These are phyloP conservation scores for Aristolochia fimbriata DNA, from an alignment of 164 flowering plant species.

Conservation along the genomic window DNA sequence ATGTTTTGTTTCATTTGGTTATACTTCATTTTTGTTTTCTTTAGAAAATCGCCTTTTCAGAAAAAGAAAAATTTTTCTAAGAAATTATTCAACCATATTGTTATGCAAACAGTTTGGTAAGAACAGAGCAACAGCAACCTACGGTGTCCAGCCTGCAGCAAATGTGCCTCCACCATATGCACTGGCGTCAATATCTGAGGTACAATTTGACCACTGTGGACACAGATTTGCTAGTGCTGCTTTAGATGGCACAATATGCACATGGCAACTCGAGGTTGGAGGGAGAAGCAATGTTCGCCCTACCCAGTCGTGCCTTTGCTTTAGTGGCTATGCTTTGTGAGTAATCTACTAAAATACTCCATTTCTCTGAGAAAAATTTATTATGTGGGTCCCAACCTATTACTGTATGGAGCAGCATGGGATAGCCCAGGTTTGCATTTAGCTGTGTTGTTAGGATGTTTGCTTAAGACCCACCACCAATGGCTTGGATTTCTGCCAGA, in stretches of 20 bases:
- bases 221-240: constrained; percentile 90
- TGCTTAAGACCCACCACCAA: too few relatives aligned
- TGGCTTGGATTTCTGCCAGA: too few relatives aligned
- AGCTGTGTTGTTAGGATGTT: too few relatives aligned
- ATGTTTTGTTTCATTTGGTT: too few relatives aligned
- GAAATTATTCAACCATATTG: too few relatives aligned
- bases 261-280: constrained; percentile 99
- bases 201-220: constrained; percentile 83
- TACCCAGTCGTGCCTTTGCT: constrained; percentile 83
- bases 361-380: background rate
- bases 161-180: constrained; percentile 95
- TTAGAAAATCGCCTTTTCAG: too few relatives aligned
- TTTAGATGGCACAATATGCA: constrained; percentile 90
- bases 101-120: constrained; percentile 63
- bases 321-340: constrained; percentile 70
- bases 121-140: constrained; percentile 89
- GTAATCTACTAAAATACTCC: constrained; percentile 16
- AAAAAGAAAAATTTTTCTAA: too few relatives aligned
- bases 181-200: constrained; percentile 79
- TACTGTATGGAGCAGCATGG: too few relatives aligned
- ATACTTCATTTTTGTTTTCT: too few relatives aligned
- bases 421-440: too few relatives aligned
- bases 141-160: constrained; percentile 95
- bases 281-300: constrained; percentile 82
- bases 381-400: background rate